phyloP scores from a whole-genome alignment of 1,139 yeast species.

The Pneumocystis jirovecii region DNA sequence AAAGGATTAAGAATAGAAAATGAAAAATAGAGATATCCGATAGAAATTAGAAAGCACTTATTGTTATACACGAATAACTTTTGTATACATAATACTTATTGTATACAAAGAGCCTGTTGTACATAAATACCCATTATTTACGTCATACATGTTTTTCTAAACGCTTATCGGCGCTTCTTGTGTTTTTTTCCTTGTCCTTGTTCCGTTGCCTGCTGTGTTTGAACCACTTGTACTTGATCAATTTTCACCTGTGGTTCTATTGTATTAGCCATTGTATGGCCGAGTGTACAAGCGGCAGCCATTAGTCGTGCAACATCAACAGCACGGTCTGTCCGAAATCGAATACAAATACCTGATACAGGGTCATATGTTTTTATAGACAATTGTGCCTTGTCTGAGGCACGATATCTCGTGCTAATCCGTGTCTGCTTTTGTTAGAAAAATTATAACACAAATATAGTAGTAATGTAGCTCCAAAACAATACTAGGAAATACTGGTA shows the following conservation, averaged over 20 bases:
- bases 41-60: not conserved
- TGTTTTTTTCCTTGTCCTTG: not conserved
- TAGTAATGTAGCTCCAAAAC: not conserved
- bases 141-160: not conserved
- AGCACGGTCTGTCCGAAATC: constrained; percentile 1
- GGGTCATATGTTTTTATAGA: constrained; percentile 2
- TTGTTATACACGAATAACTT: not conserved
- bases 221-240: not conserved
- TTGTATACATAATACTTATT: not conserved
- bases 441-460: not conserved
- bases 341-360: not conserved
- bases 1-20: not conserved
- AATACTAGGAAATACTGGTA: too few species aligned
- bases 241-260: not conserved
- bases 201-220: not conserved
- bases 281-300: not conserved
- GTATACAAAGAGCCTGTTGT: not conserved
- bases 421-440: not conserved
- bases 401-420: not conserved
- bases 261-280: not conserved
- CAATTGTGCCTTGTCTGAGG: not conserved
- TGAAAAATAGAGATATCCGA: not conserved
- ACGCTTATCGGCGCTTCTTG: not conserved
- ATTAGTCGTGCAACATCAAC: constrained; percentile 1
- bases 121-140: not conserved